Base-by-base conservation (phyloP, 495 filamentous ascomycete species). In the Xylaria cubensis region DNA sequence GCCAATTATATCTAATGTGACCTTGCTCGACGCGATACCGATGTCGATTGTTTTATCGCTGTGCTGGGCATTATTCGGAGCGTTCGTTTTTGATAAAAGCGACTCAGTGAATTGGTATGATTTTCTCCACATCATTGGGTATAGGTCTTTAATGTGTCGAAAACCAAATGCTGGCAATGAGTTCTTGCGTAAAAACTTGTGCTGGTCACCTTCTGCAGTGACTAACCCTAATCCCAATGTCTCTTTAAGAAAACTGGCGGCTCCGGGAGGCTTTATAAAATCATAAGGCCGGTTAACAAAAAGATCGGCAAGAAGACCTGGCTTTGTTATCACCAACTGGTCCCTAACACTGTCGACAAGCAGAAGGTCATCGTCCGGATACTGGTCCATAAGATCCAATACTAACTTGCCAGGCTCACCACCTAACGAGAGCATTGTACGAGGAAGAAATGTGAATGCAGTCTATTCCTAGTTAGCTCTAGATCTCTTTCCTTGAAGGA, bases 1-100 rank as follows among this genome's bases (percentile, higher is more conserved):
- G 4, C 92, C 92, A 67, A 94, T 93, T 65, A 94, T 92, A 73
- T 94, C 92, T 0, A 94, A 88, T 0, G 92, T 92, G 0, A 88
- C 87, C 24, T 91, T 87, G 70, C 83, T 87, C 3, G 82, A 86
- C 90, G 90, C 93, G 5, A 84, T 80, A 50, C 83, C 80, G 39
- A 91, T 67, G 55, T 87, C 84, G 9, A 82, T 83, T 12, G 74
- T 74, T 12, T 77, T 76, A 15, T 78, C 76, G 1, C 77, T 70
- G 15, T 79, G 79, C 0, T 77, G 76, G 0, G 73, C 78, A 32
- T 80, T 80, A 63, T 81, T 17, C 5, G 67, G 55, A 12, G 75
- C 71, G 6, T 39, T 39, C 36, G 15, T 6, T 58, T 58, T 13
- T 34, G 55, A 58, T 58, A 34, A 17, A 61, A 88, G 82, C 6